Percentiles rank a stretch among this genome's conserved stretches.
Conservation (phyloP, 2,329 filamentous ascomycete species). For the Aspergillus ibericus region DNA sequence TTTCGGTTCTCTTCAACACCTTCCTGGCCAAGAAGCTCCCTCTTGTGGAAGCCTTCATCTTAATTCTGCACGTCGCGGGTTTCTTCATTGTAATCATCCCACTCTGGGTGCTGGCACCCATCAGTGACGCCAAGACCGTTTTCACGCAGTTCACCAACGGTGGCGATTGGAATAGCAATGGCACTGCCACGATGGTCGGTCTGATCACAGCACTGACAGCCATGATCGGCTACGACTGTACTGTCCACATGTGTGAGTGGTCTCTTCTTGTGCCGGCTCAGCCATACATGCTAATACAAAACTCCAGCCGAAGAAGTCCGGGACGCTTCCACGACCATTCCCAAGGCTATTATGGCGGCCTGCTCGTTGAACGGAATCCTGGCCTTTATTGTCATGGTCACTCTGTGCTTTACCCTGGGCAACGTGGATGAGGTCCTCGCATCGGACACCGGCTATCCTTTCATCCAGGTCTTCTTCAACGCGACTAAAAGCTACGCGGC, state of each 20-base stretch:
- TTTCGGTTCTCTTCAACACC: constrained; percentile 54
- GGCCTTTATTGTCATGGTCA: constrained; percentile 41
- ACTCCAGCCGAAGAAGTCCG: constrained; percentile 39
- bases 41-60: constrained; percentile 51
- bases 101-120: constrained; percentile 34
- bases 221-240: constrained; percentile 1
- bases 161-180: constrained; percentile 37
- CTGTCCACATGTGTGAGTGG: neutral
- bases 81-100: constrained; percentile 45
- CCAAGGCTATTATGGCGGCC: constrained; percentile 40
- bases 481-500: constrained; percentile 43
- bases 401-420: constrained; percentile 40
- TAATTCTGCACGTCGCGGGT: constrained; percentile 51
- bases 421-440: constrained; percentile 30
- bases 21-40: constrained; percentile 48
- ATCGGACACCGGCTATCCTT: constrained; percentile 32
- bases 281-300: neutral
- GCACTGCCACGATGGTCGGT: constrained; percentile 43
- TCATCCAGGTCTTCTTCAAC: constrained; percentile 31
- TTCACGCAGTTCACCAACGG: constrained; percentile 34
- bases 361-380: constrained; percentile 38
- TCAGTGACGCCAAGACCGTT: neutral
- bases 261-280: neutral
- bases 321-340: constrained; percentile 37
- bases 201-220: neutral